Base-by-base conservation (phyloP, 1,284 basidiomycete genomes). In the Irpex sp. region DNA sequence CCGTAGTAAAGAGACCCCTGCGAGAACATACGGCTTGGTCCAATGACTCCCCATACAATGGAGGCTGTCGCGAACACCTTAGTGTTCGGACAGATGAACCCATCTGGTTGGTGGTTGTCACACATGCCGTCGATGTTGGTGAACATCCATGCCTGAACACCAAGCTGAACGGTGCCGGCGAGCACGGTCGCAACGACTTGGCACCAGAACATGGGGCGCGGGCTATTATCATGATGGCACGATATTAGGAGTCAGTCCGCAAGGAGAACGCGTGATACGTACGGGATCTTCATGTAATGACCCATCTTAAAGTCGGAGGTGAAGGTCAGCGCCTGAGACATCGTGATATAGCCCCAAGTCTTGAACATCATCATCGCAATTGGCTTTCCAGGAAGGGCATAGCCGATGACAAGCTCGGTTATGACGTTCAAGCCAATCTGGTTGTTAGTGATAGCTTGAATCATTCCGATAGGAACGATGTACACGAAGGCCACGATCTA, bases 311-410 rank as follows among this genome's bases (percentile, higher is more conserved):
- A 80, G 68, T 85, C 83, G 5, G 76, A 76, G 3, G 81, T 74
- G 72, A 85, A 84, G 9, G 71, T 70, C 60, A 85, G 68, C 0
- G 79, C 81, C 65, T 83, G 82, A 1, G 77, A 73, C 72, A 81
- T 81, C 17, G 80, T 79, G 69, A 84, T 83, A 71, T 84, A 84
- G 2, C 77, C 78, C 72, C 77, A 79, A 7, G 78, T 79, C 71
- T 85, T 85, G 79, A 85, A 87, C 77, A 84, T 78, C 83, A 86
- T 86, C 78, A 85, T 83, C 1, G 87, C 86, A 62, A 84, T 73
- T 4, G 84, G 82, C 17, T 77, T 76, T 0, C 85, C 84, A 3
- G 84, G 82, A 11, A 83, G 75, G 15, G 79, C 75, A 61, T 78
- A 82, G 9, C 81, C 82, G 55, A 81, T 79, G 66, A 83, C 76